Conservation (phyloP, 108 stramenopile species). For the Skeletonema menzelii region DNA sequence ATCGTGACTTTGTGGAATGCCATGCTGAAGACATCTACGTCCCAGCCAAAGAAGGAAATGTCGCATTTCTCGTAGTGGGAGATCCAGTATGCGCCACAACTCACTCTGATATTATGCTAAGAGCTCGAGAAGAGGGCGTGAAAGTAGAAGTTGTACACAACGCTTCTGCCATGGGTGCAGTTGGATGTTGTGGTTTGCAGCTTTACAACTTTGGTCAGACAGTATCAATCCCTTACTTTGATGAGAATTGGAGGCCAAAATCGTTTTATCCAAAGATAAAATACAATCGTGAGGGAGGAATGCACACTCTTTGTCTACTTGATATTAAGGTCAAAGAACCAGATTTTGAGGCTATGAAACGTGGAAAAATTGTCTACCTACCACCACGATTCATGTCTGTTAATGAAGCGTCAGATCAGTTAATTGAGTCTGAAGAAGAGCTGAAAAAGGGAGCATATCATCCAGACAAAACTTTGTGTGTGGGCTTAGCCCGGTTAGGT, state of each 20-base stretch:
- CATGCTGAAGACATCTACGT: slow-evolving; percentile 93
- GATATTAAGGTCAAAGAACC: slow-evolving; percentile 99
- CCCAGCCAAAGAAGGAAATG: slow-evolving; percentile 74
- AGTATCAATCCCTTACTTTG: slow-evolving; percentile 97
- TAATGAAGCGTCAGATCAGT: slow-evolving; percentile 86
- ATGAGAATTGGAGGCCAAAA: slow-evolving; percentile 94
- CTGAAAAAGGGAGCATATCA: slow-evolving; percentile 65
- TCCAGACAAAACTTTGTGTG: slow-evolving; percentile 71
- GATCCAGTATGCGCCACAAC: slow-evolving; percentile 99
- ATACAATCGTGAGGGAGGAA: slow-evolving; percentile 94
- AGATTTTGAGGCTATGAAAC: slow-evolving; percentile 95
- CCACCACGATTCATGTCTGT: slow-evolving; percentile 99
- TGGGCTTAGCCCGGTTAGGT: slow-evolving; percentile 95
- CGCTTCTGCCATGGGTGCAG: slow-evolving; percentile 98
- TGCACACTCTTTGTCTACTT: slow-evolving; percentile 98
- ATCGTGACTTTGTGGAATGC: slow-evolving; percentile 93
- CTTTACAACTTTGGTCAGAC: slow-evolving; percentile 99
- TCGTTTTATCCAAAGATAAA: slow-evolving; percentile 95
- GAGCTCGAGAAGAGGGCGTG: slow-evolving; percentile 76
- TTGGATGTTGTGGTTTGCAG: slow-evolving; percentile 95
- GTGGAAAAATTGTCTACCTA: slow-evolving; percentile 83
- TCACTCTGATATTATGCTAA: slow-evolving; percentile 94
- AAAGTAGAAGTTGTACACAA: slow-evolving; percentile 96
- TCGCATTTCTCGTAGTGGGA: slow-evolving; percentile 97
- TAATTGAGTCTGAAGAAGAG: slow-evolving; percentile 87